Base-by-base conservation (phyloP, 495 filamentous ascomycete species). In the Apiosordaria backusii region DNA sequence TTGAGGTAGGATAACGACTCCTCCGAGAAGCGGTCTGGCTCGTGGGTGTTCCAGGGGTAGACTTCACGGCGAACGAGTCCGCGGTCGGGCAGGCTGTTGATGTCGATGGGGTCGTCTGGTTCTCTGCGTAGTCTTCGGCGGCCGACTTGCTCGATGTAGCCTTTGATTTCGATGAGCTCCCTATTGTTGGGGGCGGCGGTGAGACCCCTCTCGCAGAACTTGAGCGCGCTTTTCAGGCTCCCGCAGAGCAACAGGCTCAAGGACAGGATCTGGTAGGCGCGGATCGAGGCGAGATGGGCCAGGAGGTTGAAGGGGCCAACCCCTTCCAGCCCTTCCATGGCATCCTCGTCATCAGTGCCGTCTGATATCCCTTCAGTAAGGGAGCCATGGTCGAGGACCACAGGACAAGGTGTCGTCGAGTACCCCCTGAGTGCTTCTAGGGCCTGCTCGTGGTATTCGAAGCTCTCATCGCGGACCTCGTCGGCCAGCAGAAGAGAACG, bases 1-100 rank as follows among this genome's bases (percentile, higher is more conserved):
- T 97, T 97, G 35, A 97, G 77, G 22, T 86, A 77, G 0, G 77
- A 69, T 19, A 98, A 76, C 3, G 86, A 89, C 64, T 90, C 85
- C 4, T 85, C 77, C 0, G 87, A 85, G 69, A 92, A 90, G 58
- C 95, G 86, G 75, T 98, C 87, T 0, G 92, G 93, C 72, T 99
- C 96, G 70, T 95, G 83, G 22, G 80, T 72, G 74, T 98, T 98
- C 95, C 95, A 99, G 16, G 93, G 91, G 76, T 99, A 99, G 18
- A 97, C 81, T 72, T 98, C 90, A 19, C 95, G 83, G 24, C 93
- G 88, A 50, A 92, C 93, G 64, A 85, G 81, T 2, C 93, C 92
- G 68, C 87, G 85, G 27, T 93, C 89, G 6, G 88, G 88, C 27
- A 91, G 80, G 21, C 82, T 69, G 60, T 80, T 80, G 7, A 82